A percentile compares a stretch with the other conserved stretches of the same genome.
These are phyloP conservation scores for Calycina herbarum DNA, from an alignment of 2,329 filamentous ascomycete species.

Conservation along the genomic window DNA sequence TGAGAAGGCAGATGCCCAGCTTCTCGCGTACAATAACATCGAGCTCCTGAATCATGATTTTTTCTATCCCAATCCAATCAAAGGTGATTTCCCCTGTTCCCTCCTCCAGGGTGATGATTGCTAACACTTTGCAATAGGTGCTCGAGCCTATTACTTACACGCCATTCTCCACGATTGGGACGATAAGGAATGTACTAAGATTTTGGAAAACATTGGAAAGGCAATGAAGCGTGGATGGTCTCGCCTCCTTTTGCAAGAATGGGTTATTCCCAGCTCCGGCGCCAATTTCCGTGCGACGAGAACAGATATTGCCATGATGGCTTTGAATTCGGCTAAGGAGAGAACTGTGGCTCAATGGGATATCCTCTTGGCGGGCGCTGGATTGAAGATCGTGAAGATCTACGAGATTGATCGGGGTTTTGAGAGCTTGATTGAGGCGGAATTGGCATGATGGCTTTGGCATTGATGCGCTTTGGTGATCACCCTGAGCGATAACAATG, in stretches of 20 bases:
- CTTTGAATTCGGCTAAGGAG: constrained; percentile 37
- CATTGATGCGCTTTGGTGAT: neutral
- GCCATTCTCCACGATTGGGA: neutral
- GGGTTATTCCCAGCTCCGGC: constrained; percentile 35
- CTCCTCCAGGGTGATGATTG: neutral
- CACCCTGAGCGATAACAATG: neutral
- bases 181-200: neutral
- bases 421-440: constrained; percentile 7
- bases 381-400: constrained; percentile 3
- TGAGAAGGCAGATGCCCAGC: neutral
- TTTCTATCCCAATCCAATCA: neutral
- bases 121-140: neutral
- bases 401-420: constrained; percentile 1
- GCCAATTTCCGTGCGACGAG: constrained; percentile 36
- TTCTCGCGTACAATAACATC: neutral
- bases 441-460: neutral
- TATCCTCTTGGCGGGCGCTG: neutral
- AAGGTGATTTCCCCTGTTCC: neutral
- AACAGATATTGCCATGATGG: constrained; percentile 41
- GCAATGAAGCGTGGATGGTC: constrained; percentile 34
- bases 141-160: constrained; percentile 6
- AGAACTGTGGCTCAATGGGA: constrained; percentile 38
- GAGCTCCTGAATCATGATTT: neutral
- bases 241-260: constrained; percentile 40
- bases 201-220: neutral